Evolutionary conservation across 139 green algal genomes (phyloP), one percentile per base, ranked within the genome.

Genomic region (Closterium sp.): DNA sequence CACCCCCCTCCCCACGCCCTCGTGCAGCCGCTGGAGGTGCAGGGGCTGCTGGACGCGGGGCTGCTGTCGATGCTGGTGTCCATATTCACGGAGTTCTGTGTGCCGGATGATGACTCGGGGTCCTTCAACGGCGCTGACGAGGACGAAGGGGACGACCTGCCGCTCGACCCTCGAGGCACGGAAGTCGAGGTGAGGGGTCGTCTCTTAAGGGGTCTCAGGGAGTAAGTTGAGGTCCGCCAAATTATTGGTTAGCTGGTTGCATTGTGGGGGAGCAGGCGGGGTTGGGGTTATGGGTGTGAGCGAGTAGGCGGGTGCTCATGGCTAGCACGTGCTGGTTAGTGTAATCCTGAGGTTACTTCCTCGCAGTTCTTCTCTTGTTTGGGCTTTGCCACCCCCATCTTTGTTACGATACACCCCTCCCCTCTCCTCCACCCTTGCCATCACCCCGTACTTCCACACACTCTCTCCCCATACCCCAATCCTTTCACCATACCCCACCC

Each of bases 21-120:
- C 33, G n/a, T 31, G 85, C 89, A 89, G 84, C 32, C 30, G 32
- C 10, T 91, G 31, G 89, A 92, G 28, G 32, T 91, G 69, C 84
- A 66, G 89, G 84, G 84, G 84, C 84, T 92, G 84, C 9, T 92
- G 83, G 89, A 88, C 16, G 89, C 89, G 31, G 89, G 89, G 30
- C 84, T 92, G 89, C 89, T 92, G 84, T n/a, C 89, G 31, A 33
- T 33, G 84, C 89, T 92, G 36, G 36, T 92, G 35, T 89, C n/a
- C 88, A 90, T 88, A 30, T 66, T 88, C n/a, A 55, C 30, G 31
- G 28, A 32, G n/a, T 91, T 91, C 36, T 87, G 30, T 28, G 36
- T 92, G 84, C 31, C 84, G 23, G 89, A 33, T 31, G 30, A 32
- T 25, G 55, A 34, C 84, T 32, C n/a, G 21, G 30, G 23, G n/a